Conservation (phyloP, 2,329 filamentous ascomycete genomes). For the Aspergillus pseudoviridinutans region DNA sequence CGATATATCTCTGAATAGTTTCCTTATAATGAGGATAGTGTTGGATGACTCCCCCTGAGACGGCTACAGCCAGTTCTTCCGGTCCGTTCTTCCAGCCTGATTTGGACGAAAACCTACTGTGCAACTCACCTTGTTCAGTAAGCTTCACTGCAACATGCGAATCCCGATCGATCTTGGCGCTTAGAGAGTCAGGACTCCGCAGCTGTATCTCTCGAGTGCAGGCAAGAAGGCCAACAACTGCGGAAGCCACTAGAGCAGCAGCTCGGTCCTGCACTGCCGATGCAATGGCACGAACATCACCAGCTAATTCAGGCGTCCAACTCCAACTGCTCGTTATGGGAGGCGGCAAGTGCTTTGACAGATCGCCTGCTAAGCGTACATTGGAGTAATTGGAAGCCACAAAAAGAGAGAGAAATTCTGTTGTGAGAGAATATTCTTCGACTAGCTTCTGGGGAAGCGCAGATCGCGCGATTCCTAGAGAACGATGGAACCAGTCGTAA, state of each 20-base stretch:
- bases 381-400: conserved; percentile 50
- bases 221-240: conserved; percentile 62
- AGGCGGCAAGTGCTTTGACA: conserved; percentile 48
- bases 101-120: conserved; percentile 10
- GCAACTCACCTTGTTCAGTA: conserved; percentile 3
- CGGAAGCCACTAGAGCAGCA: conserved; percentile 66
- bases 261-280: conserved; percentile 66
- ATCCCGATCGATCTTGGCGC: neutral
- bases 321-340: conserved; percentile 42
- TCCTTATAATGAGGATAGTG: conserved; percentile 68
- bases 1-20: conserved; percentile 66
- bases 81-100: conserved; percentile 31
- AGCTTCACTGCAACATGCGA: neutral
- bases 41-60: conserved; percentile 72
- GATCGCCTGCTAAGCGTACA: conserved; percentile 42
- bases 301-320: conserved; percentile 61
- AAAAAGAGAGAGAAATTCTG: conserved; percentile 66
- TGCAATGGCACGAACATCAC: conserved; percentile 59
- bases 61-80: conserved; percentile 67
- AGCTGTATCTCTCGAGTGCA: conserved; percentile 60
- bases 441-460: conserved; percentile 52
- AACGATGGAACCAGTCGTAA: conserved; percentile 55
- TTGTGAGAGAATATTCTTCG: conserved; percentile 57
- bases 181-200: conserved; percentile 18
- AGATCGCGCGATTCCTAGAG: conserved; percentile 35